Evolutionary conservation across 2,329 filamentous ascomycete genomes (phyloP), one percentile per base, ranked within the genome.

Genomic region (Geosmithia flava): DNA sequence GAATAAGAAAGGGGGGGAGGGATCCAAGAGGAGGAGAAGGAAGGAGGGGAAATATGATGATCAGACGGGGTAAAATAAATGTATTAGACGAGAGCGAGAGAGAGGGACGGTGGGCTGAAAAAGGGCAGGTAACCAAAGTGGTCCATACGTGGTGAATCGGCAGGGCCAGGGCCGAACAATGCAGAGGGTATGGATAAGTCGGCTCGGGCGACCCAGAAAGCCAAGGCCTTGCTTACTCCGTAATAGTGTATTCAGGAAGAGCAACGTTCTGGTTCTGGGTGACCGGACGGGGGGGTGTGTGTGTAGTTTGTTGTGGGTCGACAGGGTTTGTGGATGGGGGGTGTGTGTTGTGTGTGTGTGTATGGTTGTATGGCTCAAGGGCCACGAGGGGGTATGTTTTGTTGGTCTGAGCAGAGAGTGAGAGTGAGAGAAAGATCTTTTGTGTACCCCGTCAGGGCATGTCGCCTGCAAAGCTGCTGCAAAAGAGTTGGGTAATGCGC

Each of bases 121-220:
- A 16, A 29, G 42, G 47, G 47, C 40, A 48, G 44, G 47, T 20
- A 37, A 37, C 15, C 33, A 16, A 3, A 11, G 15, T 3, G 33
- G 33, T 37, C 33, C 23, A 30, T 23, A 17, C 23, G 20, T 48
- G 47, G 37, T 44, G 46, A 27, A n/a, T 19, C 20, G 41, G 17
- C 41, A 15, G 17, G 41, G 5, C 44, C 41, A 23, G 41, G 20
- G 39, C 39, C 37, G 23, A 30, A 29, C 39, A 29, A 42, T 47
- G 46, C n/a, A 39, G 37, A 29, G 23, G 20, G 46, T 17, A 50
- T 47, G 48, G 48, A 50, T 50, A 50, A 50, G 48, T 50, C 48
- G 48, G 48, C 48, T 47, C 47, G 17, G 20, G 33, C 19, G 45
- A 39, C 45, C 41, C 48, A 49, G 29, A n/a, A 41, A 41, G 48